Conservation (phyloP, 2,329 filamentous ascomycete genomes). For the Apiospora hydei region DNA sequence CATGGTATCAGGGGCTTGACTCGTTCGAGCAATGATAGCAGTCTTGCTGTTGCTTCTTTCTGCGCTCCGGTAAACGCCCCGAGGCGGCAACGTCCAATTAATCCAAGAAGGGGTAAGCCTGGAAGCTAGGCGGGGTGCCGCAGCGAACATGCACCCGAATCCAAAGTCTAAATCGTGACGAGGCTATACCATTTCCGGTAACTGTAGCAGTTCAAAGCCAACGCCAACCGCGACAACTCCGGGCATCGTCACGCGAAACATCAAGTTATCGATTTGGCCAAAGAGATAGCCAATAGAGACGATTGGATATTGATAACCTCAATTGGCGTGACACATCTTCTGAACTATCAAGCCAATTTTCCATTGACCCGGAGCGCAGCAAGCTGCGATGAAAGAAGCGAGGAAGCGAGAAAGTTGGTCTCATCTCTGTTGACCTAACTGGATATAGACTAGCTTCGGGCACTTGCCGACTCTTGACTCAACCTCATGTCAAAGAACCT, state of each 20-base stretch:
- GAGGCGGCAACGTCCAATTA: background rate
- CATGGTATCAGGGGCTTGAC: constrained; percentile 1
- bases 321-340: background rate
- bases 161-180: no score
- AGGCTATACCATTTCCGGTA: constrained; percentile 6
- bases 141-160: background rate
- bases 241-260: background rate
- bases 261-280: background rate
- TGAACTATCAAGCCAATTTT: background rate
- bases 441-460: background rate
- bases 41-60: background rate
- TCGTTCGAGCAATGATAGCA: constrained; percentile 12
- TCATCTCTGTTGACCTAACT: background rate
- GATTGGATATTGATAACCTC: background rate
- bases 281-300: background rate
- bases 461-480: background rate
- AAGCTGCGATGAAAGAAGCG: background rate
- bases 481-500: background rate
- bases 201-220: background rate
- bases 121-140: background rate
- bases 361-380: background rate
- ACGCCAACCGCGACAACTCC: background rate
- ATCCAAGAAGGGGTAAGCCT: background rate
- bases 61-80: background rate
- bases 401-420: background rate